Evolutionary conservation across 305 asterid genomes (phyloP).

Genomic region (Nicotiana rustica): DNA sequence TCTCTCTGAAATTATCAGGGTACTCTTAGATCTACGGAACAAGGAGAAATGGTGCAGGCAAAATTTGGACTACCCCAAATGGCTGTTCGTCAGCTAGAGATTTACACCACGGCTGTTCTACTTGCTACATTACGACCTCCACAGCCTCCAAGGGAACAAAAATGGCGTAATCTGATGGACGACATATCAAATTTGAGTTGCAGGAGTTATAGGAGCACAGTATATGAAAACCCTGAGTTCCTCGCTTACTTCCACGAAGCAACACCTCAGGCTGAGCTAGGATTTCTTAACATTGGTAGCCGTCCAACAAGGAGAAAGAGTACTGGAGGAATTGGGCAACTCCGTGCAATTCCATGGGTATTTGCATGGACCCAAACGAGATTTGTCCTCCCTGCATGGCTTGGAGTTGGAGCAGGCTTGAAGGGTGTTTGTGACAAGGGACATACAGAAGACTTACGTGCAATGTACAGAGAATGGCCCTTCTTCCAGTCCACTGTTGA

Average conservation of each 20-base stretch:
- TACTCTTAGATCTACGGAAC: conserved; percentile 91
- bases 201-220: conserved; percentile 71
- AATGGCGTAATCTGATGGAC: conserved; percentile 94
- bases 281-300: conserved; percentile 91
- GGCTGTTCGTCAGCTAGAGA: conserved; percentile 92
- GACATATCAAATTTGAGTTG: conserved; percentile 86
- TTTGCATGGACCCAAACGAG: conserved; percentile 99
- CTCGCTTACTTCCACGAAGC: conserved; percentile 92
- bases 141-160: conserved; percentile 77
- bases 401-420: conserved; percentile 93
- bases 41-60: conserved; percentile 99
- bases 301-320: conserved; percentile 88
- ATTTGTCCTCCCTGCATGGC: conserved; percentile 97
- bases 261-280: conserved; percentile 96
- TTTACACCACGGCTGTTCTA: conserved; percentile 93
- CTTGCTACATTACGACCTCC: conserved; percentile 94
- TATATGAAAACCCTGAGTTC: conserved; percentile 88
- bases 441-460: conserved; percentile 74
- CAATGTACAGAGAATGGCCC: conserved; percentile 95
- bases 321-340: conserved; percentile 74
- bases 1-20: conserved; percentile 60
- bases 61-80: conserved; percentile 92
- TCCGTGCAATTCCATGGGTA: conserved; percentile 94
- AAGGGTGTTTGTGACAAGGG: conserved; percentile 83
- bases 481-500: conserved; percentile 91